A percentile compares a stretch with the other conserved stretches of the same genome.
phyloP scores from a whole-genome alignment of 106 monocot genomes.

The Iris macrosiphon region DNA sequence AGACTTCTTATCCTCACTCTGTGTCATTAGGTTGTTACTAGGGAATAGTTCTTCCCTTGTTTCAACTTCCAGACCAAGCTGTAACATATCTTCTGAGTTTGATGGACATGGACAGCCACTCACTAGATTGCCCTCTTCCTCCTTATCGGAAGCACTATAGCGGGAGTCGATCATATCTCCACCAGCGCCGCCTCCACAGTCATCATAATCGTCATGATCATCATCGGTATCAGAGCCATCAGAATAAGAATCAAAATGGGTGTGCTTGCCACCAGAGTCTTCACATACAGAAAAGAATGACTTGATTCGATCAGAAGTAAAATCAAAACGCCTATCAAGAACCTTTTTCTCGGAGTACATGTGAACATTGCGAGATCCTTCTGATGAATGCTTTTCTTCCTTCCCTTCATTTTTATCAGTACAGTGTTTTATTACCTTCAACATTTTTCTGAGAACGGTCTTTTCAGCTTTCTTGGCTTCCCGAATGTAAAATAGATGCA shows the following conservation, averaged over 20 bases:
- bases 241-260: conserved; percentile 48
- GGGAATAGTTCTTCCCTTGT: conserved; percentile 5
- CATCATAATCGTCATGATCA: conserved; percentile 22
- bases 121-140: too few relatives aligned
- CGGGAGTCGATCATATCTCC: too few relatives aligned
- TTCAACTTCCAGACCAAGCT: conserved; percentile 58
- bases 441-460: conserved; percentile 12
- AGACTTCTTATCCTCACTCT: neutral
- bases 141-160: too few relatives aligned
- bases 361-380: conserved; percentile 5
- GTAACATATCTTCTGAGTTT: conserved; percentile 71
- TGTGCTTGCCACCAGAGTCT: conserved; percentile 45
- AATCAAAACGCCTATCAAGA: conserved; percentile 51
- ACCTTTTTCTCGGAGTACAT: conserved; percentile 32
- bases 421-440: conserved; percentile 2
- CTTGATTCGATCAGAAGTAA: conserved; percentile 47
- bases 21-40: conserved; percentile 3
- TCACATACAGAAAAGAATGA: conserved; percentile 41
- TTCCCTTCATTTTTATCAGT: too few relatives aligned
- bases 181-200: too few relatives aligned
- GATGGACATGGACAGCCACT: conserved; percentile 94
- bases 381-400: conserved; percentile 4
- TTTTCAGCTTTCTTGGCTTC: conserved; percentile 51
- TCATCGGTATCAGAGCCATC: conserved; percentile 19
- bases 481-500: conserved; percentile 40